A percentile compares a stretch with the other conserved stretches of the same genome.
These are phyloP conservation scores for Candida wancherniae DNA, from an alignment of 805 yeast genomes.

Conservation along the genomic window DNA sequence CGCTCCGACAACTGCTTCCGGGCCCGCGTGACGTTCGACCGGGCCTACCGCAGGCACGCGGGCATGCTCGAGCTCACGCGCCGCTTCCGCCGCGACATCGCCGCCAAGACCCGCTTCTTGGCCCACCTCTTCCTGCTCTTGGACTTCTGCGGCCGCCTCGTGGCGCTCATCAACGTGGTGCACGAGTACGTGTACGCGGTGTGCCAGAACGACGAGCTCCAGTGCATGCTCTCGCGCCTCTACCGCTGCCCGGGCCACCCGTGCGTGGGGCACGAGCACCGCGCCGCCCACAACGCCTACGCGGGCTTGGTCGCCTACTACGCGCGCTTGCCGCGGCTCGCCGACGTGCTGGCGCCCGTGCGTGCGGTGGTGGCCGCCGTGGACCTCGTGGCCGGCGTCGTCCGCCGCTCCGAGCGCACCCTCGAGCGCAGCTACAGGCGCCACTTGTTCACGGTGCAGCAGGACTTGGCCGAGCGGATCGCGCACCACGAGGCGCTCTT, in stretches of 20 bases:
- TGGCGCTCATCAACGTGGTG: slow-evolving; percentile 7
- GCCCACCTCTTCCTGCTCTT: slow-evolving; percentile 7
- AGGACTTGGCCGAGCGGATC: slow-evolving; percentile 8
- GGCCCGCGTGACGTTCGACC: slow-evolving; percentile 12
- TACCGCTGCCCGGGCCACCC: slow-evolving; percentile 3
- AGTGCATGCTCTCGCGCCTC: slow-evolving; percentile 8
- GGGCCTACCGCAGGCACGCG: slow-evolving; percentile 11
- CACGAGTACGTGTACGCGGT: slow-evolving; percentile 9
- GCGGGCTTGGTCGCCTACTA: slow-evolving; percentile 7
- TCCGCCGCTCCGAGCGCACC: slow-evolving; percentile 7
- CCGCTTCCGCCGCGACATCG: slow-evolving; percentile 3
- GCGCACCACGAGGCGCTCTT: slow-evolving; percentile 7
- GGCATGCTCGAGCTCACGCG: slow-evolving; percentile 7
- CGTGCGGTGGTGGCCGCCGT: slow-evolving; percentile 7
- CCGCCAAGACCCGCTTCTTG: slow-evolving; percentile 4
- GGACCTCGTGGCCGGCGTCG: slow-evolving; percentile 6
- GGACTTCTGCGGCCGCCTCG: slow-evolving; percentile 7
- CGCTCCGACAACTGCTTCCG: slow-evolving; percentile 11
- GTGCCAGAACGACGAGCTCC: slow-evolving; percentile 10
- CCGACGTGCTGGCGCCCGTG: slow-evolving; percentile 3
- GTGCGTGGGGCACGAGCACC: slow-evolving; percentile 12
- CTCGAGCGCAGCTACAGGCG: slow-evolving; percentile 9
- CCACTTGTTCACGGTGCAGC: slow-evolving; percentile 11
- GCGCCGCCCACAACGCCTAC: slow-evolving; percentile 7
- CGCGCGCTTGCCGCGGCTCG: slow-evolving; percentile 7